A percentile compares a stretch with the other conserved stretches of the same genome.
phyloP scores from a whole-genome alignment of 768 basidiomycete species.

The Tylopilus sp. region DNA sequence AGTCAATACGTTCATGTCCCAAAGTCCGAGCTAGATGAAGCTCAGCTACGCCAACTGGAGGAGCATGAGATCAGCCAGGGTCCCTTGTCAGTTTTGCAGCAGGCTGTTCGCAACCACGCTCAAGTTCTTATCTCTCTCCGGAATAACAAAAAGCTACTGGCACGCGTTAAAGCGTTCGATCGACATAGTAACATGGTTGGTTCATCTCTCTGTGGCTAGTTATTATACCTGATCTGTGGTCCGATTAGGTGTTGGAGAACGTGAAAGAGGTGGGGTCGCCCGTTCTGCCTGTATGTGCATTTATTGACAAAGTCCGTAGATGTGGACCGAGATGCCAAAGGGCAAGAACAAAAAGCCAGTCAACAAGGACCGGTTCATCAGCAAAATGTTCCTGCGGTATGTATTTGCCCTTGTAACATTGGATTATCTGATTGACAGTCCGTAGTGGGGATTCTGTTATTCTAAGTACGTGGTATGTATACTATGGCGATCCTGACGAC shows the following conservation, averaged over 20 bases:
- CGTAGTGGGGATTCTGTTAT: slow-evolving; percentile 95
- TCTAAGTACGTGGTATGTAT: slow-evolving; percentile 58
- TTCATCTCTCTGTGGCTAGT: slow-evolving; percentile 6
- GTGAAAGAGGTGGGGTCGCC: slow-evolving; percentile 79
- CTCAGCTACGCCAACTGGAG: slow-evolving; percentile 91
- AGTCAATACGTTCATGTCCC: slow-evolving; percentile 98
- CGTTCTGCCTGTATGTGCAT: neutral
- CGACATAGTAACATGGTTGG: slow-evolving; percentile 97
- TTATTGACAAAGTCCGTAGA: slow-evolving; percentile 46
- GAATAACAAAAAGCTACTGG: slow-evolving; percentile 97
- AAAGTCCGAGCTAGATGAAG: slow-evolving; percentile 96
- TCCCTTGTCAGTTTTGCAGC: slow-evolving; percentile 93
- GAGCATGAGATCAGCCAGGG: slow-evolving; percentile 99
- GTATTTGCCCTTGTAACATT: slow-evolving; percentile 21
- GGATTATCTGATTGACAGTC: slow-evolving; percentile 10
- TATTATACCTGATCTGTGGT: slow-evolving; percentile 6
- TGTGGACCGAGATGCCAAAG: slow-evolving; percentile 99
- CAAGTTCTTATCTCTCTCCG: slow-evolving; percentile 96
- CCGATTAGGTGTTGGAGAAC: slow-evolving; percentile 85
- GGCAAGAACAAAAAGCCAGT: slow-evolving; percentile 98
- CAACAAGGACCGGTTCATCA: slow-evolving; percentile 99
- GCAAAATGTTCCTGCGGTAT: slow-evolving; percentile 96
- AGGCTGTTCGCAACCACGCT: slow-evolving; percentile 95
- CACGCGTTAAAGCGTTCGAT: slow-evolving; percentile 97
- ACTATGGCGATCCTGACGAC: slow-evolving; percentile 19